Base-by-base conservation (phyloP, 768 basidiomycete genomes). In the Termitomyces sp. region DNA sequence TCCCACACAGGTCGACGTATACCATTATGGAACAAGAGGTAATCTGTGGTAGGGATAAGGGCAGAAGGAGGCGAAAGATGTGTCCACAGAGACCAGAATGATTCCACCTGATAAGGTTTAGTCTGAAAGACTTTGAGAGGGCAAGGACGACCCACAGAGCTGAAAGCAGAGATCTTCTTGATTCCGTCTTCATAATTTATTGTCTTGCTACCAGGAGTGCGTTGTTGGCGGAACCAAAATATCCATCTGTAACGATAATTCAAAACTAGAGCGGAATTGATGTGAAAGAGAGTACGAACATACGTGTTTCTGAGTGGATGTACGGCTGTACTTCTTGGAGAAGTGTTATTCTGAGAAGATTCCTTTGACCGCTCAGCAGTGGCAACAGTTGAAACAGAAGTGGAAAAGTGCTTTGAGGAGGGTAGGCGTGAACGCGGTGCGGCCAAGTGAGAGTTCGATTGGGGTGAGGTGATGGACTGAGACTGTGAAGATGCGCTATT, bases 1-100 rank as follows among this genome's bases (percentile, higher is more conserved):
- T 98, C 96, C 96, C 96, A 98, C 3, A 96, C 89, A 0, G 96
- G 95, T 43, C 92, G 81, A 24, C 88, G 86, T 57, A 98, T 79
- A 41, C 86, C 87, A 2, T 84, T 77, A 64, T 94, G 92, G 76
- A 98, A 97, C 61, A 97, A 81, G 32, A 98, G 85, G 61, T 96
- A 92, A 73, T 98, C 96, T 4, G 95, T 96, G 3, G 94, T 96
- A 6, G 94, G 89, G 12, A 84, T 79, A 26, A 98, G 80, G 13
- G 82, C 79, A 1, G 92, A 94, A 1, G 95, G 94, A 0, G 92
- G 85, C 5, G 87, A 79, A 27, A 98, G 81, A 70, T 98, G 96
- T 4, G 94, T 94, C 79, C 92, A 90, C 58, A 98, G 76, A 24
- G 93, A 88, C 88, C 95, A 96, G 72, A 94, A 97, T 37, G 93